phyloP scores from a whole-genome alignment of 177 flowering plant species.

The Vitis hybrid region DNA sequence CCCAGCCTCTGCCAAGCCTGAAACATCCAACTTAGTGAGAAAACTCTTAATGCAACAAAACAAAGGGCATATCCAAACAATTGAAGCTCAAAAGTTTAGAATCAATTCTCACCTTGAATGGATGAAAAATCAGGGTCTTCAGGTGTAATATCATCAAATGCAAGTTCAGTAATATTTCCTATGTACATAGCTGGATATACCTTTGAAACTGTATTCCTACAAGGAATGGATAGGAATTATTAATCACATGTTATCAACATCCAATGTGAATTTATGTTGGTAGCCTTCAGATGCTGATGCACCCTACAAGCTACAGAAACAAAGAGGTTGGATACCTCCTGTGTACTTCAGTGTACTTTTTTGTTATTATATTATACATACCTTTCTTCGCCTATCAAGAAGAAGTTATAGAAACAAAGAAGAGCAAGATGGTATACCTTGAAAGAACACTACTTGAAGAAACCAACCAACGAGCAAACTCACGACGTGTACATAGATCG shows the following conservation, averaged over 20 bases:
- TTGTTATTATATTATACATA: too few species aligned
- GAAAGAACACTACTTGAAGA: conserved; percentile 87
- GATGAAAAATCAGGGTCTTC: conserved; percentile 92
- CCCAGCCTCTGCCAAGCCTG: conserved; percentile 99
- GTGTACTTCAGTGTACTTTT: too few species aligned
- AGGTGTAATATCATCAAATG: conserved; percentile 94
- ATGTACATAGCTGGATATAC: conserved; percentile 99
- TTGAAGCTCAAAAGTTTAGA: background rate
- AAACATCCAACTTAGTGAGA: conserved; percentile 12
- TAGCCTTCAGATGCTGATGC: too few species aligned
- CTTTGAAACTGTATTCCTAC: conserved; percentile 76
- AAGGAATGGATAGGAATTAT: conserved; percentile 13
- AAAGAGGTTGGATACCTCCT: too few species aligned
- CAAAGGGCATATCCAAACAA: background rate
- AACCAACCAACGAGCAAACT: conserved; percentile 98
- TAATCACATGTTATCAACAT: background rate
- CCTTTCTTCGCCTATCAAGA: too few species aligned
- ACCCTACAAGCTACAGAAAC: too few species aligned
- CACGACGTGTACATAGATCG: conserved; percentile 93
- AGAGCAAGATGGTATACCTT: conserved; percentile 42
- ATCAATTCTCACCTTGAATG: conserved; percentile 75
- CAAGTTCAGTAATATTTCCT: conserved; percentile 91
- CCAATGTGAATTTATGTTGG: too few species aligned
- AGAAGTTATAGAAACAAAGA: background rate
- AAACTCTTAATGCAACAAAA: background rate